phyloP scores from a whole-genome alignment of 305 asterid genomes.

The Rubia tinctorum region DNA sequence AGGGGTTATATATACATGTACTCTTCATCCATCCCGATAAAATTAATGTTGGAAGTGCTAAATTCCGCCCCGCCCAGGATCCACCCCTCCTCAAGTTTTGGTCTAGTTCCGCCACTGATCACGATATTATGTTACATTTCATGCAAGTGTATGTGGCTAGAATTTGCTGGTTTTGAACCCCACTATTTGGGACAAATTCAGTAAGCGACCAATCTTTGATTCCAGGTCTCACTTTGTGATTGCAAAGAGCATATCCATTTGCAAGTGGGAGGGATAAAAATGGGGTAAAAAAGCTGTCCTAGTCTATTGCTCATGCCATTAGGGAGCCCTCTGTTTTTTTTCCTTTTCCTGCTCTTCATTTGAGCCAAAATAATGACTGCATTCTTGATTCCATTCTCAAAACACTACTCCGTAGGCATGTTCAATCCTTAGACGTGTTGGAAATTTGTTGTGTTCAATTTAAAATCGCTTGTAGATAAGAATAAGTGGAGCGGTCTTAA shows the following conservation, averaged over 20 bases:
- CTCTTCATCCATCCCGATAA: too few species aligned
- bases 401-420: not conserved
- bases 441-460: not conserved
- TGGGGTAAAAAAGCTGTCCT: not conserved
- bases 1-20: too few species aligned
- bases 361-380: not conserved
- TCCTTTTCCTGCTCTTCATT: not conserved
- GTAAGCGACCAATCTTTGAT: not conserved
- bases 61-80: too few species aligned
- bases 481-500: too few species aligned
- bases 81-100: too few species aligned
- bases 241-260: not conserved
- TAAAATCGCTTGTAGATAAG: not conserved
- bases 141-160: not conserved
- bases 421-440: too few species aligned
- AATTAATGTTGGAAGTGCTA: too few species aligned
- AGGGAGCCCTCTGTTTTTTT: not conserved
- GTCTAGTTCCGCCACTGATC: too few species aligned
- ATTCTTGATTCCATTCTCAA: not conserved
- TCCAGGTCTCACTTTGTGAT: not conserved
- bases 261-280: not conserved
- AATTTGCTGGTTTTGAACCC: not conserved
- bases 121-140: too few species aligned
- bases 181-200: constrained; percentile 3
- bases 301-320: not conserved